Conservation (phyloP, 306 rosid species). For the Senna siamea region DNA sequence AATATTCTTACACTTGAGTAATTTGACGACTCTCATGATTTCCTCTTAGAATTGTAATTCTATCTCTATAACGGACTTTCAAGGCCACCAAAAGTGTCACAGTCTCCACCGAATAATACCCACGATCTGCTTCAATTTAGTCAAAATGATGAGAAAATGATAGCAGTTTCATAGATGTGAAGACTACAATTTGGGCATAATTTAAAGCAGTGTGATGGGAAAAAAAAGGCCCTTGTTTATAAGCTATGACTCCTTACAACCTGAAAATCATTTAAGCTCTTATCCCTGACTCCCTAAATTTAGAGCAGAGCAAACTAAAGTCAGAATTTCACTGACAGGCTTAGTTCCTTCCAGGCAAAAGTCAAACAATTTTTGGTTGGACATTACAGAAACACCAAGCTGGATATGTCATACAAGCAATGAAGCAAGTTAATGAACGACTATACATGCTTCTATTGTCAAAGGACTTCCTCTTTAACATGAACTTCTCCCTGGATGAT, state of each 20-base stretch:
- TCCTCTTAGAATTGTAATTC: slow-evolving; percentile 95
- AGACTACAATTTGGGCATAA: slow-evolving; percentile 4
- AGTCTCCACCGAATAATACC: slow-evolving; percentile 91
- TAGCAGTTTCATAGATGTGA: slow-evolving; percentile 13
- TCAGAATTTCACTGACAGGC: neutral
- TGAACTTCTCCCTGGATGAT: slow-evolving; percentile 10
- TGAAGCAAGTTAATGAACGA: slow-evolving; percentile 5
- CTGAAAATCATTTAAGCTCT: neutral
- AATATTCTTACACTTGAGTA: slow-evolving; percentile 90
- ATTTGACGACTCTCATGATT: slow-evolving; percentile 98
- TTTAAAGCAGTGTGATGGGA: neutral
- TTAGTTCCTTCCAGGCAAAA: neutral
- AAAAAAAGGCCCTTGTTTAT: neutral
- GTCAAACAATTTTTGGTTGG: neutral
- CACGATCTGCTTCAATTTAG: slow-evolving; percentile 57
- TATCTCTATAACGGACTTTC: slow-evolving; percentile 95
- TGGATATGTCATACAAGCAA: slow-evolving; percentile 10
- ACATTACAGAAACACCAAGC: neutral
- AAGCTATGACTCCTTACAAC: neutral
- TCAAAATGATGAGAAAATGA: slow-evolving; percentile 42
- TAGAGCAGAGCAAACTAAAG: neutral
- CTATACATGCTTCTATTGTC: neutral
- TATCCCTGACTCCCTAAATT: neutral
- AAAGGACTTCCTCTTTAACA: slow-evolving; percentile 3
- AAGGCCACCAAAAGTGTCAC: slow-evolving; percentile 93